Conservation (phyloP, 768 basidiomycete species). For the Podaxis sp. region DNA sequence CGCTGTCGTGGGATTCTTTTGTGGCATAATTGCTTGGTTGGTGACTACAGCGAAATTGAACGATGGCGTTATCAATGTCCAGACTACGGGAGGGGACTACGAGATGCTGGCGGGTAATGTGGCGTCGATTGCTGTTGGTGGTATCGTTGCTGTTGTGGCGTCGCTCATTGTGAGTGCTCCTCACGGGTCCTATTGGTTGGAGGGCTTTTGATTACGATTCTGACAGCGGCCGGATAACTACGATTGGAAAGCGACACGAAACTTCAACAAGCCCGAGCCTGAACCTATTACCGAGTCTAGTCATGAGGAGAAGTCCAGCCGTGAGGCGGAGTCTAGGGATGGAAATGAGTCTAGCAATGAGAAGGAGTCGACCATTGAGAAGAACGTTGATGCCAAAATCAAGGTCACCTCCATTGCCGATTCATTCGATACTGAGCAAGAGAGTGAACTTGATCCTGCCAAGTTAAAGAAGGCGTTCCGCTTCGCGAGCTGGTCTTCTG, state of each 20-base stretch:
- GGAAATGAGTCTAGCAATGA: not conserved
- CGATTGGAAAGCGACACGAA: slow-evolving; percentile 74
- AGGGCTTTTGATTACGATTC: slow-evolving; percentile 2
- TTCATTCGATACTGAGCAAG: slow-evolving; percentile 34
- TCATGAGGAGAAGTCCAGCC: not conserved
- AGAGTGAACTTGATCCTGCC: slow-evolving; percentile 60
- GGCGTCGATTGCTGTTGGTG: slow-evolving; percentile 79
- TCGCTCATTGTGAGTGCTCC: not conserved
- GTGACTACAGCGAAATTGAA: slow-evolving; percentile 74
- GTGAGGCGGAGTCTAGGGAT: too few species aligned
- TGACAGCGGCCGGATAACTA: slow-evolving; percentile 75
- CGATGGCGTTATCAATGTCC: slow-evolving; percentile 65
- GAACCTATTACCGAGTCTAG: slow-evolving; percentile 17
- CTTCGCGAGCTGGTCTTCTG: slow-evolving; percentile 75
- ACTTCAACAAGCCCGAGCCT: slow-evolving; percentile 54
- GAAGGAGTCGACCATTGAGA: slow-evolving; percentile 32
- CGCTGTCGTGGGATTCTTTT: slow-evolving; percentile 60
- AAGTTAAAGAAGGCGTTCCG: slow-evolving; percentile 69
- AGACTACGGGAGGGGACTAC: slow-evolving; percentile 49
- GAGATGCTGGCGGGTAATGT: slow-evolving; percentile 88
- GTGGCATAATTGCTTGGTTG: slow-evolving; percentile 80
- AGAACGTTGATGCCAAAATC: slow-evolving; percentile 25
- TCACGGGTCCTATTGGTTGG: not conserved
- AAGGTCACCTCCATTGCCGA: slow-evolving; percentile 29
- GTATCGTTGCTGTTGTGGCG: slow-evolving; percentile 61